Conservation (phyloP, 2,329 filamentous ascomycete genomes). For the Gnomoniopsis smithogilvyi region DNA sequence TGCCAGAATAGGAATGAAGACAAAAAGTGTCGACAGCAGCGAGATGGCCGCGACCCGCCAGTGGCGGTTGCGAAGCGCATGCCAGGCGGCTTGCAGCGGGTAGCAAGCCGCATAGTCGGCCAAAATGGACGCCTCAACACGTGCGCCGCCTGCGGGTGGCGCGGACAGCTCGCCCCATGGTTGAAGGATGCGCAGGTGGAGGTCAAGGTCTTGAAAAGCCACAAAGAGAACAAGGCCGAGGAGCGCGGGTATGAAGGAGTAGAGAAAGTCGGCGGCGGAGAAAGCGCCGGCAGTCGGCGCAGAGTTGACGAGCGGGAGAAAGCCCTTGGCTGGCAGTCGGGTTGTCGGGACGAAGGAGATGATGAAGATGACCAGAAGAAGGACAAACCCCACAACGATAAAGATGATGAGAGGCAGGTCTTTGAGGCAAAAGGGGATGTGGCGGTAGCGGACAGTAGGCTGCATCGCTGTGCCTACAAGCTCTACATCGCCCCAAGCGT, state of each 20-base stretch:
- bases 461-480: conserved; percentile 43
- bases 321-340: conserved; percentile 61
- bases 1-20: conserved; percentile 63
- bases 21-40: conserved; percentile 54
- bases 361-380: conserved; percentile 69
- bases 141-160: conserved; percentile 50
- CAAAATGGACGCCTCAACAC: conserved; percentile 62
- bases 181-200: conserved; percentile 61
- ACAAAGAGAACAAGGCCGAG: conserved; percentile 67
- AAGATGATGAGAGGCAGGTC: conserved; percentile 64
- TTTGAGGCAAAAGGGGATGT: conserved; percentile 75
- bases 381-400: conserved; percentile 54
- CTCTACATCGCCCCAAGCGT: conserved; percentile 24
- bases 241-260: conserved; percentile 69
- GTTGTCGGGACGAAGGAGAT: conserved; percentile 74
- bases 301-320: conserved; percentile 64
- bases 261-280: conserved; percentile 84
- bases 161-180: conserved; percentile 63
- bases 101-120: conserved; percentile 67
- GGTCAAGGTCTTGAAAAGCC: conserved; percentile 64
- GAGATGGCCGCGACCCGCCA: conserved; percentile 63
- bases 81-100: conserved; percentile 57
- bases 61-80: conserved; percentile 59
- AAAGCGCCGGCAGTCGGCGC: conserved; percentile 63
- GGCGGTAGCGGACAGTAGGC: conserved; percentile 56